Evolutionary conservation across 2,329 filamentous ascomycete genomes (phyloP).

Genomic region (Ascochyta fabae): DNA sequence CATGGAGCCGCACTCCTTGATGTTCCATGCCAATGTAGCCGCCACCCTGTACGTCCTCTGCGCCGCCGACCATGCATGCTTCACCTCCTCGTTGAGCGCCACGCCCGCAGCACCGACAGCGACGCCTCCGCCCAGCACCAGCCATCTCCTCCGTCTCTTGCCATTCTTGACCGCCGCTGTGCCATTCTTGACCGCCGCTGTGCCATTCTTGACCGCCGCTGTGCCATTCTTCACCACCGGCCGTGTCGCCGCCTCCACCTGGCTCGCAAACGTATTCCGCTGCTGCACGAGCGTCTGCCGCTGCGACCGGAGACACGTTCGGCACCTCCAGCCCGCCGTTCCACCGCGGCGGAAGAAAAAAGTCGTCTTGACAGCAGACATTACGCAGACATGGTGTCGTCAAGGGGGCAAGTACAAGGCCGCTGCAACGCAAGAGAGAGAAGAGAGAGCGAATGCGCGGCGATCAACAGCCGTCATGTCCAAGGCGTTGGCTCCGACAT

Average conservation of each 20-base stretch:
- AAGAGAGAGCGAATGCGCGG: neutral
- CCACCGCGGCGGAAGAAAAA: conserved; percentile 34
- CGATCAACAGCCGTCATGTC: neutral
- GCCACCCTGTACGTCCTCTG: conserved; percentile 82
- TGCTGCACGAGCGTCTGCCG: conserved; percentile 28
- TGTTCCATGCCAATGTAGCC: conserved; percentile 75
- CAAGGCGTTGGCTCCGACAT: conserved; percentile 9
- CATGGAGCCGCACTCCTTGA: conserved; percentile 75
- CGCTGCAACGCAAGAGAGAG: neutral
- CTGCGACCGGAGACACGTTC: conserved; percentile 40
- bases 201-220: too few species aligned
- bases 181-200: too few species aligned
- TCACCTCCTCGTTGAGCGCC: conserved; percentile 69
- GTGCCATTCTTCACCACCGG: neutral
- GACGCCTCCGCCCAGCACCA: conserved; percentile 35
- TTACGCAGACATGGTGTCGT: conserved; percentile 24
- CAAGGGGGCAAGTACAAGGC: neutral
- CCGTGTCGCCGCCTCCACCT: conserved; percentile 3
- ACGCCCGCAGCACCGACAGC: conserved; percentile 53
- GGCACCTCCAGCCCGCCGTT: conserved; percentile 42
- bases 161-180: conserved; percentile 7
- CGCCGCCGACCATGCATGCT: conserved; percentile 75
- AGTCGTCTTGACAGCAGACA: conserved; percentile 37
- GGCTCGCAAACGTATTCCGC: conserved; percentile 23
- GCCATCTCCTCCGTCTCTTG: conserved; percentile 37